phyloP scores from a whole-genome alignment of 176 grass and related monocot genomes.

The Zea mays region Zm-B73-REFERENCE-NAM-5.0 NC_050096.1:170397501-170398000 shows the following conservation, averaged over 20 bases:
- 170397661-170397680: no score
- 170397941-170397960: not conserved
- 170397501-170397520: no score
- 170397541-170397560: no score
- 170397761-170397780: conserved; percentile 94
- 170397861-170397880: conserved; percentile 70
- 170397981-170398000: no score
- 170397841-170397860: conserved; percentile 87
- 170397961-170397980: conserved; percentile 4
- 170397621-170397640: no score
- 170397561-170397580: no score
- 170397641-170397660: no score
- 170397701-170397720: conserved; percentile 81
- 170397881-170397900: conserved; percentile 16
- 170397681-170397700: conserved; percentile 24
- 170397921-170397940: conserved; percentile 20
- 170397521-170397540: no score
- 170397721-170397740: conserved; percentile 79
- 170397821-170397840: conserved; percentile 88
- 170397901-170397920: conserved; percentile 31
- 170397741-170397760: conserved; percentile 80
- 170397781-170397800: conserved; percentile 95
- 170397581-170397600: no score
- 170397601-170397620: no score
- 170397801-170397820: conserved; percentile 68